Evolutionary conservation across 169 alveolate species (phyloP).

Genomic region (Plasmodium vivax): DNA sequence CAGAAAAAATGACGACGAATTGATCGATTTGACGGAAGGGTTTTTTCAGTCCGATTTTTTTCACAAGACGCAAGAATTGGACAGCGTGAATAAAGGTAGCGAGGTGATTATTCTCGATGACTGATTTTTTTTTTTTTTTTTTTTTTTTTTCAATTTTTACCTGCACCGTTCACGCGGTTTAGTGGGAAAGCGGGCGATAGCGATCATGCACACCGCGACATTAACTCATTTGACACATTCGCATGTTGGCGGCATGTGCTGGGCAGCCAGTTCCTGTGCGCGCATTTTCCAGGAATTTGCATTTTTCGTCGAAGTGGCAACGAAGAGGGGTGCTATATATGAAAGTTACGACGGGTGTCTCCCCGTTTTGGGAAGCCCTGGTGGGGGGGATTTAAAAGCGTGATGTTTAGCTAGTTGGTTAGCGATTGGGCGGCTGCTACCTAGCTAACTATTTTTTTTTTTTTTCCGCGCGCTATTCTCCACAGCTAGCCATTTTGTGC

Average conservation of each 20-base stretch:
- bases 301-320: background rate
- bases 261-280: background rate
- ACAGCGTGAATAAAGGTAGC: slow-evolving; percentile 8
- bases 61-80: slow-evolving; percentile 20
- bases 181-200: background rate
- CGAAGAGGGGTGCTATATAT: background rate
- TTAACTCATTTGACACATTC: background rate
- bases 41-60: slow-evolving; percentile 68
- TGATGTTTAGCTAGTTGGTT: background rate
- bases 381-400: background rate
- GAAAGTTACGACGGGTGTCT: background rate
- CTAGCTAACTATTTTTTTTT: background rate
- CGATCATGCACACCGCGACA: background rate
- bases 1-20: slow-evolving; percentile 7
- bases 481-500: background rate
- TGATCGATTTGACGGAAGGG: slow-evolving; percentile 70
- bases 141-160: background rate
- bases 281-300: background rate
- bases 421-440: background rate
- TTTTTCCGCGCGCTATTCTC: background rate
- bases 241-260: background rate
- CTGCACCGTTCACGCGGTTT: background rate
- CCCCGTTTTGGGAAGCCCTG: background rate
- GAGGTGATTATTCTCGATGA: slow-evolving; percentile 72
- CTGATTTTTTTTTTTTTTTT: slow-evolving; percentile 13